A percentile compares a stretch with the other conserved stretches of the same genome.
Conservation (phyloP, 257 asterid genomes). For the Petrea volubilis region DNA sequence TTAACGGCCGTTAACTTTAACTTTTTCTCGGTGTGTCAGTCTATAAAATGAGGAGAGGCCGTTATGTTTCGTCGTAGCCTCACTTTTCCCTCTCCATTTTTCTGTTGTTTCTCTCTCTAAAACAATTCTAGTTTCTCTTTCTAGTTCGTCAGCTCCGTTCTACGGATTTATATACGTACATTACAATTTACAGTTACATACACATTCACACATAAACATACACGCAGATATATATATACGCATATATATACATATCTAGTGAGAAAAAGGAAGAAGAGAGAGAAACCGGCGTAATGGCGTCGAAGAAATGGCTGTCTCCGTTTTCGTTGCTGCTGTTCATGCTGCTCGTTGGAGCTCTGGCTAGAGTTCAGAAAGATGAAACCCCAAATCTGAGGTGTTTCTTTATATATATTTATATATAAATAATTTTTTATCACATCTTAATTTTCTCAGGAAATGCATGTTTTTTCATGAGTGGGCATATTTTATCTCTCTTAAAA, state of each 20-base stretch:
- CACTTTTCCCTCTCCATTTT: slow-evolving; percentile 34
- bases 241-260: not conserved
- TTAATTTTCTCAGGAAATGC: not conserved
- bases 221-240: not conserved
- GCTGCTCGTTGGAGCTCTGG: slow-evolving; percentile 41
- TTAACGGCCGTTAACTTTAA: slow-evolving; percentile 53
- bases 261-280: slow-evolving; percentile 24
- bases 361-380: slow-evolving; percentile 36
- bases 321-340: slow-evolving; percentile 43
- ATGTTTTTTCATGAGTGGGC: slow-evolving; percentile 1
- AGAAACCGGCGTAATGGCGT: slow-evolving; percentile 24
- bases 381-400: slow-evolving; percentile 40
- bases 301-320: slow-evolving; percentile 44
- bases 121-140: slow-evolving; percentile 4
- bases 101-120: slow-evolving; percentile 6
- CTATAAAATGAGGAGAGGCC: slow-evolving; percentile 59
- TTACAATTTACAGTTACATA: not conserved
- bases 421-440: not conserved
- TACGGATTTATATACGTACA: slow-evolving; percentile 1
- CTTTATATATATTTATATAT: too few species aligned
- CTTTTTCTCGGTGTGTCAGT: slow-evolving; percentile 31
- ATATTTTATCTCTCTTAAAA: not conserved
- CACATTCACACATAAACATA: not conserved
- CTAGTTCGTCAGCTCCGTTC: slow-evolving; percentile 25
- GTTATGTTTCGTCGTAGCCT: slow-evolving; percentile 54